Percentiles rank a stretch among this genome's conserved stretches.
phyloP scores from a whole-genome alignment of 768 basidiomycete genomes.

The Psilocybe cyanescens region DNA sequence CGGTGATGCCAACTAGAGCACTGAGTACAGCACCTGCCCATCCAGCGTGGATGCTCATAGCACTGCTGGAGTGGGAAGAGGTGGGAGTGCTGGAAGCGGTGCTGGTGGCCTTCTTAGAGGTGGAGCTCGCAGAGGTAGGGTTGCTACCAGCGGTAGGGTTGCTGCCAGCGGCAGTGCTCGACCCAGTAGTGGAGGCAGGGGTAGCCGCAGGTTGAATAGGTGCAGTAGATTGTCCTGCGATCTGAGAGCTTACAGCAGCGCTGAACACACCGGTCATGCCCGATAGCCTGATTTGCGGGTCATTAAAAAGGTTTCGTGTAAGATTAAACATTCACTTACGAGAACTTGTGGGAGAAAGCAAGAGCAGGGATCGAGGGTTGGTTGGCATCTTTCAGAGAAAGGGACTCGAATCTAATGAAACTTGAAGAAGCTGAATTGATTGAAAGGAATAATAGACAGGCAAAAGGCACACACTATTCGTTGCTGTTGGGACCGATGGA shows the following conservation, averaged over 20 bases:
- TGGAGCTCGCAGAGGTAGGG: slow-evolving; percentile 18
- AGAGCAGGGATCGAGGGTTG: slow-evolving; percentile 60
- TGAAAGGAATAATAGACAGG: not conserved
- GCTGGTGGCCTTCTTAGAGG: slow-evolving; percentile 21
- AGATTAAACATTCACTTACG: slow-evolving; percentile 44
- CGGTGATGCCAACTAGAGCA: slow-evolving; percentile 11
- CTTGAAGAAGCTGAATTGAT: slow-evolving; percentile 34
- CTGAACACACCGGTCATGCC: slow-evolving; percentile 77
- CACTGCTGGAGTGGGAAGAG: slow-evolving; percentile 21
- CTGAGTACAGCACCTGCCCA: slow-evolving; percentile 14
- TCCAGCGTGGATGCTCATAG: slow-evolving; percentile 22
- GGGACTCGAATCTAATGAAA: slow-evolving; percentile 80
- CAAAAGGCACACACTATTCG: slow-evolving; percentile 51
- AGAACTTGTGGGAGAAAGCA: slow-evolving; percentile 82
- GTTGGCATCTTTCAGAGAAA: slow-evolving; percentile 51
- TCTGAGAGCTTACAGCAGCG: slow-evolving; percentile 53
- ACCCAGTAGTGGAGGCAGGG: slow-evolving; percentile 14
- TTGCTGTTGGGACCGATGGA: slow-evolving; percentile 57
- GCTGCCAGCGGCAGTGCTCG: too few species aligned
- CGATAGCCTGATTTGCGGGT: slow-evolving; percentile 48
- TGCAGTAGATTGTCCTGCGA: slow-evolving; percentile 63
- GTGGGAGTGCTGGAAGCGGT: slow-evolving; percentile 20
- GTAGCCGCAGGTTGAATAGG: slow-evolving; percentile 33
- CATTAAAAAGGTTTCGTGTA: not conserved
- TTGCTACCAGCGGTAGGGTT: slow-evolving; percentile 11